Evolutionary conservation across 495 filamentous ascomycete species (phyloP), one percentile per base, ranked within the genome.

Genomic region (Penicillium pancosmium): DNA sequence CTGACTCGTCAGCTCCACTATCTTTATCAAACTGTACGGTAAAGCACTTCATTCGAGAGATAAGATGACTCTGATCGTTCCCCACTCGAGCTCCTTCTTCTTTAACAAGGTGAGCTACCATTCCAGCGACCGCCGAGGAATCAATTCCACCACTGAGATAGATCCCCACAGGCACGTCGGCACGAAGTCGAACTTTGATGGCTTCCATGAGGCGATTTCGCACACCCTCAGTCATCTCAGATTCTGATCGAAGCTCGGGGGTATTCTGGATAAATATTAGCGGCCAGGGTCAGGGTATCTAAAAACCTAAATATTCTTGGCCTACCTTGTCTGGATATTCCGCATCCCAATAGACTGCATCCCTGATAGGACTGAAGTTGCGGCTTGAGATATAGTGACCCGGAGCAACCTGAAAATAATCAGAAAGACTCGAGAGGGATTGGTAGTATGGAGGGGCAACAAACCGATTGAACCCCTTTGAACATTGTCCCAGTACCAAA

Each of bases 141-240:
- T 83, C 82, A 31, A 85, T 68, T 3, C 82, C 82, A n/a, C 82
- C 82, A 23, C 70, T 77, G 1, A 84, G 66, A 53, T 79, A 82
- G 44, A 85, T 67, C 2, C 81, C 81, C 7, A 85, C 69, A 7
- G 75, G 74, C 0, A 84, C 82, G 64, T 85, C 81, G 3, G 81
- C 81, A 19, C 79, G 72, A 31, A 84, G 68, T 11, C 81, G 78
- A 33, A 82, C 27, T 1, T 72, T 72, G 4, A 83, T 65, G 1
- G 81, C 64, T 16, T 84, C 80, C 0, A 79, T 62, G 40, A 84
- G 55, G 5, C 63, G 67, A 13, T 78, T 57, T 15, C 79, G 67
- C 3, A 84, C 79, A 19, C 71, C 75, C 11, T 68, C 64, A 10
- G 82, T 67, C 65, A 80, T 76, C 54, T 84, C 78, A 7, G 76